Conservation (phyloP, 805 yeast species). For the Wickerhamiella alocasiicola region DNA sequence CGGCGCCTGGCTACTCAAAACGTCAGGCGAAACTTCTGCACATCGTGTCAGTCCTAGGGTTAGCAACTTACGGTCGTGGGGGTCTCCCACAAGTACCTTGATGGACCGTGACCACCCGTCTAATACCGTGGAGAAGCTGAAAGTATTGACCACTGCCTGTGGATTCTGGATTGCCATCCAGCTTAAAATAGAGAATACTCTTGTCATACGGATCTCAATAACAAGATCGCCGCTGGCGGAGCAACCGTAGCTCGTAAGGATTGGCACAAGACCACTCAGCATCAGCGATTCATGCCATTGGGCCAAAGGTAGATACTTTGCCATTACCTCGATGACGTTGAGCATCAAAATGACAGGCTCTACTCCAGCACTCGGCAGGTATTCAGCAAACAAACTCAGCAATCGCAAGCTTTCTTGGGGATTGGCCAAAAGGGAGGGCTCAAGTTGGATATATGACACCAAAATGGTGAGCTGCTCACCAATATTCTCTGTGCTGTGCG, state of each 20-base stretch:
- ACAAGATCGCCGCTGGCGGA: slow-evolving; percentile 3
- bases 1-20: slow-evolving; percentile 27
- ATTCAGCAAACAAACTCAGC: slow-evolving; percentile 19
- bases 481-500: slow-evolving; percentile 43
- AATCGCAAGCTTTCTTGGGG: slow-evolving; percentile 13
- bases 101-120: slow-evolving; percentile 27
- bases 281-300: slow-evolving; percentile 9
- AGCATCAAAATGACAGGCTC: slow-evolving; percentile 17
- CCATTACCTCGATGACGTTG: slow-evolving; percentile 13
- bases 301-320: slow-evolving; percentile 8
- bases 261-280: slow-evolving; percentile 8
- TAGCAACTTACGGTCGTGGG: slow-evolving; percentile 59
- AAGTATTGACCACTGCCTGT: slow-evolving; percentile 9
- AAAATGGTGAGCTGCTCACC: slow-evolving; percentile 25
- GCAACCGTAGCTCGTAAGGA: slow-evolving; percentile 4
- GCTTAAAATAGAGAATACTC: slow-evolving; percentile 8
- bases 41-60: slow-evolving; percentile 42
- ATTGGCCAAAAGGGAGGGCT: slow-evolving; percentile 18
- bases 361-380: slow-evolving; percentile 20
- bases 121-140: slow-evolving; percentile 1
- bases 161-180: slow-evolving; percentile 13
- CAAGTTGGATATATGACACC: slow-evolving; percentile 27
- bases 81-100: slow-evolving; percentile 54
- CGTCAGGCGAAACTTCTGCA: slow-evolving; percentile 20
- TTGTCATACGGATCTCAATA: slow-evolving; percentile 7